Evolutionary conservation across 441 rosid species (phyloP), one percentile per base, ranked within the genome.

Genomic region (Kokia cookei): DNA sequence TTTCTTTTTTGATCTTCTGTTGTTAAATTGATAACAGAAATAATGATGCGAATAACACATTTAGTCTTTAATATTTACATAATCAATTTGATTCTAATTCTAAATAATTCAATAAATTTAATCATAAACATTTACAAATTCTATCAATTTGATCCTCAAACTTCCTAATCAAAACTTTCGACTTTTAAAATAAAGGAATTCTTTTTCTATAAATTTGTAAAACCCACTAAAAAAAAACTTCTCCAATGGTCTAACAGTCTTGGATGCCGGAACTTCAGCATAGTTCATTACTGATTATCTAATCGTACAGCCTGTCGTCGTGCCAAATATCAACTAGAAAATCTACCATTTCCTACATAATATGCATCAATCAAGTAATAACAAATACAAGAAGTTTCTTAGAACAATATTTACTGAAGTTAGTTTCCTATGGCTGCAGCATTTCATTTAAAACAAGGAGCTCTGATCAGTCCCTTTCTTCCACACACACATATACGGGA

Each of bases 271-370:
- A 59, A 69, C 55, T 75, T 17, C 12, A 63, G 24, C 60, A 35
- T 51, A 4, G 53, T 48, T 13, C 22, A 15, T 70, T n/a, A 73
- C 32, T 8, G 37, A 74, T 69, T 60, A 27, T 65, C 84, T 88
- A 90, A 82, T 93, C 97, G 45, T 82, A 89, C 64, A 93, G 92
- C 53, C 95, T 93, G 78, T 93, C 95, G 35, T 83, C 87, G 0
- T 90, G 89, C 97, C 98, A 93, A 43, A 93, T 90, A 80, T 93
- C 98, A n/a, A 93, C 96, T 74, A 93, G 79, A 67, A 93, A 93
- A 81, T 91, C 97, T 65, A 90, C 97, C 97, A 91, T 93, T 81
- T 91, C 98, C 94, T 93, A 88, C 87, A 82, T 43, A 45, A 45
- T 12, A 45, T 45, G 48, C 48, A 45, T 45, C 48, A 9, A 45